These are phyloP conservation scores for Jimgerdemannia flammicorona DNA, from an alignment of 192 early-diverging fungal species.

Conservation along the genomic window DNA sequence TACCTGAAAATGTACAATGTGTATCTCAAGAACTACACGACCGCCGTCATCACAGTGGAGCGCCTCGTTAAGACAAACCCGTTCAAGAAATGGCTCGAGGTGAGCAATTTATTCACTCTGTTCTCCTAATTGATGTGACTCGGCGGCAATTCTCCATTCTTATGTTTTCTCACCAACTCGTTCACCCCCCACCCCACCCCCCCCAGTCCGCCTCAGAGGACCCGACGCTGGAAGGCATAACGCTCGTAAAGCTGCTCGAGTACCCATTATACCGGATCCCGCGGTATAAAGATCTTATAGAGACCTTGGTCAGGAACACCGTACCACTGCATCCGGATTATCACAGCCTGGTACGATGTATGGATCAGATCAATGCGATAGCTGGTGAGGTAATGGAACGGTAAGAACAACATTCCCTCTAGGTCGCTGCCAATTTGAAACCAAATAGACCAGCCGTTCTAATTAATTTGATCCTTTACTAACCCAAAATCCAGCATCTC, in stretches of 20 bases:
- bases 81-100: constrained; percentile 34
- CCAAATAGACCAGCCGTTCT: too few species aligned
- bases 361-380: background rate
- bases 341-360: constrained; percentile 10
- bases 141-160: too few species aligned
- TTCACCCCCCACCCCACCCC: too few species aligned
- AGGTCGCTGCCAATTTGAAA: too few species aligned
- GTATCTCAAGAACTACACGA: constrained; percentile 22
- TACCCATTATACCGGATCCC: constrained; percentile 22
- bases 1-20: constrained; percentile 12
- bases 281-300: constrained; percentile 21
- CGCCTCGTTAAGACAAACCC: constrained; percentile 13
- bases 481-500: background rate
- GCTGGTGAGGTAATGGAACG: background rate
- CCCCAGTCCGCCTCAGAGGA: constrained; percentile 24
- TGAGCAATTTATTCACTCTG: background rate
- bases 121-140: too few species aligned
- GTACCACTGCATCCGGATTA: constrained; percentile 31
- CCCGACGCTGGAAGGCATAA: constrained; percentile 10
- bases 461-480: too few species aligned
- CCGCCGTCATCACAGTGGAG: constrained; percentile 20
- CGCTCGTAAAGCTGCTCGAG: constrained; percentile 21
- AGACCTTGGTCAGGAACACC: constrained; percentile 13
- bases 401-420: too few species aligned
- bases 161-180: too few species aligned